Conservation (phyloP, 345 rosid species). For the Excoecaria agallocha region DNA sequence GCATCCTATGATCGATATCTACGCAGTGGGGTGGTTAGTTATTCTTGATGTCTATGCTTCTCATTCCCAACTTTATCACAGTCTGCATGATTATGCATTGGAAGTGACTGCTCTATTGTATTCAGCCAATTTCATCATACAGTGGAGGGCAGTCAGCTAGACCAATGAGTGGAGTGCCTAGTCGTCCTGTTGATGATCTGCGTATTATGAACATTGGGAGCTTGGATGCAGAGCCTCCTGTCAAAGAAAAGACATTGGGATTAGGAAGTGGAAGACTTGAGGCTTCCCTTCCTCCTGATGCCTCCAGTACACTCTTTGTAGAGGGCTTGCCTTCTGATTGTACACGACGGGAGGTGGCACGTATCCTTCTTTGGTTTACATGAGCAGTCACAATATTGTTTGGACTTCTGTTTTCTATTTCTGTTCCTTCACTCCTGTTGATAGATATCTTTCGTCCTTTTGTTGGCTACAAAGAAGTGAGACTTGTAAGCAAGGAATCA, state of each 20-base stretch:
- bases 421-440: conserved; percentile 40
- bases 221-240: conserved; percentile 36
- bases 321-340: conserved; percentile 65
- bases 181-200: conserved; percentile 42
- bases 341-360: conserved; percentile 54
- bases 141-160: conserved; percentile 48
- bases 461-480: conserved; percentile 71
- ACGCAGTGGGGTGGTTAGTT: conserved; percentile 48
- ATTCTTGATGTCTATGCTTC: background rate
- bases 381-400: conserved; percentile 10
- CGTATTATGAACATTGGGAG: conserved; percentile 34
- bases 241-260: conserved; percentile 43
- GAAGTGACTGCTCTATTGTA: conserved; percentile 7
- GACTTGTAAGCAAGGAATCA: conserved; percentile 65
- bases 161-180: no score
- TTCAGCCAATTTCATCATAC: conserved; percentile 52
- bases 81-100: background rate
- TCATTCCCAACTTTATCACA: background rate
- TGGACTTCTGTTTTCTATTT: conserved; percentile 3
- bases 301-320: conserved; percentile 55
- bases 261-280: conserved; percentile 47
- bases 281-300: conserved; percentile 59
- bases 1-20: conserved; percentile 65
- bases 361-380: conserved; percentile 44
- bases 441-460: conserved; percentile 70